phyloP scores from a whole-genome alignment of 1,139 yeast species.

The Taphrina flavorubra region DNA sequence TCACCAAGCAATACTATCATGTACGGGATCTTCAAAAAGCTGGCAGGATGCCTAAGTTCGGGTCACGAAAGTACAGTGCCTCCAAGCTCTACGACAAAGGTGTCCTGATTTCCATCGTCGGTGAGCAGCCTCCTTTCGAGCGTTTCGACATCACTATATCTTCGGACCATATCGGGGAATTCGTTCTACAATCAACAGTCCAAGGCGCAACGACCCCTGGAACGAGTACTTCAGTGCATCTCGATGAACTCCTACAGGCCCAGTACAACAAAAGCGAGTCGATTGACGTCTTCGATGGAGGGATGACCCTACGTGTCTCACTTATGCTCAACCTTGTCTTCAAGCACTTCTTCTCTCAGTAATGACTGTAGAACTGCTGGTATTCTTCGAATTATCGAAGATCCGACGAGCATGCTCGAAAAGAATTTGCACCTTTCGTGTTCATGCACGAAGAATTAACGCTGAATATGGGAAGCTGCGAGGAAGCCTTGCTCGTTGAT shows the following conservation, averaged over 20 bases:
- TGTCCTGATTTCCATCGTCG: constrained; percentile 62
- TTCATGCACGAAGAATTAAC: no score
- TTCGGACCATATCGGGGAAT: constrained; percentile 74
- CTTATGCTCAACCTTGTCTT: constrained; percentile 29
- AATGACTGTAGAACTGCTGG: neutral
- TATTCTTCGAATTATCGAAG: no score
- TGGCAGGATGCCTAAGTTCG: constrained; percentile 75
- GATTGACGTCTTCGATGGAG: constrained; percentile 39
- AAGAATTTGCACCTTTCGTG: no score
- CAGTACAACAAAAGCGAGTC: constrained; percentile 57
- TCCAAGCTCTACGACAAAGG: constrained; percentile 77
- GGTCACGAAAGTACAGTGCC: constrained; percentile 81
- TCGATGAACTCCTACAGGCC: constrained; percentile 70
- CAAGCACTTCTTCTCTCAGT: constrained; percentile 38
- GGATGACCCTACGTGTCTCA: constrained; percentile 23
- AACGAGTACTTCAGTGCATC: constrained; percentile 60
- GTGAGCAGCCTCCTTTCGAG: constrained; percentile 62
- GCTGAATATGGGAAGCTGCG: no score
- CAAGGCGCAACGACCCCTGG: constrained; percentile 59
- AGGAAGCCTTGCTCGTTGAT: no score
- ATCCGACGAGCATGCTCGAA: no score
- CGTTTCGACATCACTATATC: constrained; percentile 77
- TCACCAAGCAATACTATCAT: constrained; percentile 79
- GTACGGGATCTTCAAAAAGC: constrained; percentile 71
- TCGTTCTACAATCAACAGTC: constrained; percentile 69